Evolutionary conservation across 257 asterid species (phyloP).

Genomic region (Petrea volubilis): DNA sequence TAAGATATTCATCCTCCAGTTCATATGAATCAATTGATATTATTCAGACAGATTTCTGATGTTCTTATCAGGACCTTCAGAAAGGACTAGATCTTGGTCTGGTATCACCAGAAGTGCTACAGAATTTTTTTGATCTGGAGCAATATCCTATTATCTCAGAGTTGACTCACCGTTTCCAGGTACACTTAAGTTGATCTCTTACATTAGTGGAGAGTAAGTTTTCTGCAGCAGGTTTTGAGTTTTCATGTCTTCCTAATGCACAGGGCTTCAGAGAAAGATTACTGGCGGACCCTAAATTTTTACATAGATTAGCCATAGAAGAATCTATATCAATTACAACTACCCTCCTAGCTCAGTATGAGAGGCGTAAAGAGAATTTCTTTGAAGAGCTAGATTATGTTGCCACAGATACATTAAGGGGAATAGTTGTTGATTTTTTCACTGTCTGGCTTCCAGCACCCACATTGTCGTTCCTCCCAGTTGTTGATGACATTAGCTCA

Average conservation of each 20-base stretch:
- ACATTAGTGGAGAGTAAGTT: neutral
- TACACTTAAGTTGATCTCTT: slow-evolving; percentile 12
- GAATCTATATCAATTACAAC: slow-evolving; percentile 79
- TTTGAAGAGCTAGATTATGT: slow-evolving; percentile 74
- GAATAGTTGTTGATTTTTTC: slow-evolving; percentile 72
- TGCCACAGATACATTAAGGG: slow-evolving; percentile 62
- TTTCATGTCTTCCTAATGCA: slow-evolving; percentile 18
- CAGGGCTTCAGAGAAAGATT: slow-evolving; percentile 87
- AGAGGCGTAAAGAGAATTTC: slow-evolving; percentile 68
- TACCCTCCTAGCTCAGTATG: slow-evolving; percentile 72
- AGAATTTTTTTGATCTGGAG: slow-evolving; percentile 79
- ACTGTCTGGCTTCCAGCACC: slow-evolving; percentile 95
- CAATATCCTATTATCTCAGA: slow-evolving; percentile 67
- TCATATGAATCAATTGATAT: neutral
- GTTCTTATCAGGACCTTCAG: slow-evolving; percentile 63
- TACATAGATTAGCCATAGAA: slow-evolving; percentile 75
- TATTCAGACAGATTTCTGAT: neutral
- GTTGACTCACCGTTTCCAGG: slow-evolving; percentile 73
- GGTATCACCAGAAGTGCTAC: slow-evolving; percentile 79
- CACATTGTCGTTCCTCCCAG: slow-evolving; percentile 63
- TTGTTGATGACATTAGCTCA: slow-evolving; percentile 41
- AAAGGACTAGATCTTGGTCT: slow-evolving; percentile 82
- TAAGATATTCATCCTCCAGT: slow-evolving; percentile 9
- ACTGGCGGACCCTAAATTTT: slow-evolving; percentile 78
- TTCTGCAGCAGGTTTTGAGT: neutral